Evolutionary conservation across 805 yeast species (phyloP).

Genomic region (Wickerhamomyces alni): DNA sequence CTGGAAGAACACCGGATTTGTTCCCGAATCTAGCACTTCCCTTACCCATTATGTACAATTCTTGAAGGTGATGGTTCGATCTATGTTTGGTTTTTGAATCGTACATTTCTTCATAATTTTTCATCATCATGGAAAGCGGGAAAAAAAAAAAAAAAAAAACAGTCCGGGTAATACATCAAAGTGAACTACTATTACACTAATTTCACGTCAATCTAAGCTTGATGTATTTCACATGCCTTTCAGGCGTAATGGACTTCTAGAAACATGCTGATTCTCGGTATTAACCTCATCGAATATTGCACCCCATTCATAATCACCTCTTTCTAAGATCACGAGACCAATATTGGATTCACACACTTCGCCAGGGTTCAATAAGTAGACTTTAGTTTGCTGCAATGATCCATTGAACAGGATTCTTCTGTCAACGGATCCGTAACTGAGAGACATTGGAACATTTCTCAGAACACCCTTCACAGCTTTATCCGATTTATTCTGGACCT

Average conservation of each 20-base stretch:
- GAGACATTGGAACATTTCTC: conserved; percentile 48
- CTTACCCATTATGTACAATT: conserved; percentile 36
- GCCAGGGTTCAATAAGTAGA: conserved; percentile 36
- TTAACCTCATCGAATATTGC: conserved; percentile 45
- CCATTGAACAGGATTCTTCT: conserved; percentile 69
- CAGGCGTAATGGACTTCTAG: conserved; percentile 32
- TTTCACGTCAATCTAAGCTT: too few species aligned
- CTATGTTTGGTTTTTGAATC: too few species aligned
- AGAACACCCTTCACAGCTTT: conserved; percentile 45
- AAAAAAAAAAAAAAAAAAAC: neutral
- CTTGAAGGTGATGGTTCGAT: neutral
- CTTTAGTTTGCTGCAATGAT: conserved; percentile 50
- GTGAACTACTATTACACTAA: too few species aligned
- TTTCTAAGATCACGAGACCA: conserved; percentile 61
- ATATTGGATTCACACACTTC: conserved; percentile 36
- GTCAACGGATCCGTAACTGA: conserved; percentile 35
- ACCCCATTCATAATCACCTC: conserved; percentile 83
- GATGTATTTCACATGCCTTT: conserved; percentile 15
- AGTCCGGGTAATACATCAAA: conserved; percentile 9
- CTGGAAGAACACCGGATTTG: conserved; percentile 81
- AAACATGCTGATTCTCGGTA: conserved; percentile 30
- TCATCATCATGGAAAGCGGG: neutral
- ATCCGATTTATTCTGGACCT: conserved; percentile 42
- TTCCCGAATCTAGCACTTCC: conserved; percentile 40
- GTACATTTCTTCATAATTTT: too few species aligned